phyloP scores from a whole-genome alignment of 352 stramenopile species.

The Globisporangium paroecandrum region DNA sequence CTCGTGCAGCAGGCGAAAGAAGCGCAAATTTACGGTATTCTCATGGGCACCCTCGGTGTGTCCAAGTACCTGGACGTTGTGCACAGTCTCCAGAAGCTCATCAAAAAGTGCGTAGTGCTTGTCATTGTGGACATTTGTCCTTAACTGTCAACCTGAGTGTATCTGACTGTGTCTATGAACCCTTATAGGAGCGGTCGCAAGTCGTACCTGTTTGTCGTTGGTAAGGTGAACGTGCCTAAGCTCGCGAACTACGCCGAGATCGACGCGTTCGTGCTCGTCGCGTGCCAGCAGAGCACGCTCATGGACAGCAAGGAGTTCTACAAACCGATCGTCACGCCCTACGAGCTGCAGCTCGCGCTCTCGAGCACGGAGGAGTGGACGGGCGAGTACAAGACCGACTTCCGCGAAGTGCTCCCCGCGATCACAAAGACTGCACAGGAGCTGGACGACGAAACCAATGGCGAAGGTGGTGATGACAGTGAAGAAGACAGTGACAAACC shows the following conservation, averaged over 20 bases:
- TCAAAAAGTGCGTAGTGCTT: constrained; percentile 67
- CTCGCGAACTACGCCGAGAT: constrained; percentile 97
- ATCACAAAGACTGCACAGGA: constrained; percentile 36
- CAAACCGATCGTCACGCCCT: constrained; percentile 92
- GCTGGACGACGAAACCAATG: constrained; percentile 24
- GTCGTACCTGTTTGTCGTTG: constrained; percentile 96
- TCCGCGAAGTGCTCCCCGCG: constrained; percentile 70
- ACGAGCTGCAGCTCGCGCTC: constrained; percentile 94
- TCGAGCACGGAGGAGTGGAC: constrained; percentile 85
- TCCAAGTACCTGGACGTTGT: constrained; percentile 92
- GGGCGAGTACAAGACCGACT: constrained; percentile 81
- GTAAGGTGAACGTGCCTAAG: constrained; percentile 97
- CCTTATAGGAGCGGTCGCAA: constrained; percentile 85
- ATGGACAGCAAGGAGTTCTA: constrained; percentile 92
- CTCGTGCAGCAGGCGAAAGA: constrained; percentile 93
- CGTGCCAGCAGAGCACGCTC: constrained; percentile 94
- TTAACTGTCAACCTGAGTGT: not conserved
- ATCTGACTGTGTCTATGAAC: not conserved
- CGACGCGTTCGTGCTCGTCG: constrained; percentile 96
- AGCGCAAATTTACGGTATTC: constrained; percentile 93
- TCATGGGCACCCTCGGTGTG: constrained; percentile 94
- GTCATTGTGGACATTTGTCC: not conserved
- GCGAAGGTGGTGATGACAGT: constrained; percentile 24
- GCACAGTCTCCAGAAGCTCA: constrained; percentile 78
- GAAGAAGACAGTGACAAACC: constrained; percentile 46